A percentile compares a stretch with the other conserved stretches of the same genome.
Conservation (phyloP, 352 stramenopile species). For the Pythium monospermum region DNA sequence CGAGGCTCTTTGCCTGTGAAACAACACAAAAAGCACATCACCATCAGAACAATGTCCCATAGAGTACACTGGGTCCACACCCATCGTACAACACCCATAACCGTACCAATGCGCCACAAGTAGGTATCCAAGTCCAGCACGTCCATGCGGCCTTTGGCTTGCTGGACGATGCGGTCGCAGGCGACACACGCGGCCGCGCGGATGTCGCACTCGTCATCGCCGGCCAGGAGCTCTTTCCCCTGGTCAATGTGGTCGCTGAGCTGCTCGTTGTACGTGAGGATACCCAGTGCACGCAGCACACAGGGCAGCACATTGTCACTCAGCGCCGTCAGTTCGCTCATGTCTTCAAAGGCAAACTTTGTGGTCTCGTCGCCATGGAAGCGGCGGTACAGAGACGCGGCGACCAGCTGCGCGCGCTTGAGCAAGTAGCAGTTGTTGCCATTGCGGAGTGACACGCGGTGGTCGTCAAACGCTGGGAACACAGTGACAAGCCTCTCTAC, state of each 20-base stretch:
- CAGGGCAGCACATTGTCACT: conserved; percentile 77
- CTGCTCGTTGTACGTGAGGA: conserved; percentile 62
- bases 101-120: conserved; percentile 63
- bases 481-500: conserved; percentile 45
- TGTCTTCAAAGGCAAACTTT: conserved; percentile 51
- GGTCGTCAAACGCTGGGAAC: conserved; percentile 75
- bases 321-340: conserved; percentile 54
- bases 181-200: conserved; percentile 62
- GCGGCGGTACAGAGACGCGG: conserved; percentile 47
- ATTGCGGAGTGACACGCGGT: conserved; percentile 38
- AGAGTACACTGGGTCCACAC: too few relatives aligned
- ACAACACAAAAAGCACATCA: background rate
- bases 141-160: conserved; percentile 40
- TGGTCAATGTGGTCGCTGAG: conserved; percentile 43
- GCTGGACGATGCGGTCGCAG: conserved; percentile 57
- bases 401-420: conserved; percentile 66
- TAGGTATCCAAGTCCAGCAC: conserved; percentile 56
- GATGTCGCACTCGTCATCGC: conserved; percentile 53
- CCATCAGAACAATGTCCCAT: too few relatives aligned
- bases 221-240: conserved; percentile 32
- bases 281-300: conserved; percentile 60
- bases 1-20: conserved; percentile 55
- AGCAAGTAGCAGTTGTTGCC: conserved; percentile 46
- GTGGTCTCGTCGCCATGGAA: conserved; percentile 62
- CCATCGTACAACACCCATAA: too few relatives aligned